Percentiles rank a stretch among this genome's conserved stretches.
phyloP scores from a whole-genome alignment of 805 yeast species.

The Metahyphopichia silvanorum region DNA sequence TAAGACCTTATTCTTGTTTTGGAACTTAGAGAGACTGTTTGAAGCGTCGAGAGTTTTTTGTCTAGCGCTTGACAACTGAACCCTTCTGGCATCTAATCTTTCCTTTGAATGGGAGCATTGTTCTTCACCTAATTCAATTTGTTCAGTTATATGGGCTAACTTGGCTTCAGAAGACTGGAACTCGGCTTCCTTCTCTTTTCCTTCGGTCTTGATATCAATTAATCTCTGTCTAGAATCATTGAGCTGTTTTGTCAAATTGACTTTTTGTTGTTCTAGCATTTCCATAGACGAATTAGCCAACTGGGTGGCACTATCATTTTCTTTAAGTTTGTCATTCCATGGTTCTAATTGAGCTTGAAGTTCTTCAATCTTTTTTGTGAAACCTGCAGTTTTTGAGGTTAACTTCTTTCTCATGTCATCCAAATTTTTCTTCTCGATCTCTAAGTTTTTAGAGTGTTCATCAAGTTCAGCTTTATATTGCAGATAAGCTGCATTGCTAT shows the following conservation, averaged over 20 bases:
- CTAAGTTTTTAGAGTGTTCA: conserved; percentile 43
- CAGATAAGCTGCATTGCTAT: conserved; percentile 41
- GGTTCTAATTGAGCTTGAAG: conserved; percentile 74
- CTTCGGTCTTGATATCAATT: conserved; percentile 43
- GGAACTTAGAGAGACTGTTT: conserved; percentile 50
- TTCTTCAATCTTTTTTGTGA: conserved; percentile 61
- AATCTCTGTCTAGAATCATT: conserved; percentile 43
- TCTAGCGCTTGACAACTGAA: conserved; percentile 49
- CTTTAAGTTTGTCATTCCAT: conserved; percentile 67
- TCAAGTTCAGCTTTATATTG: conserved; percentile 44
- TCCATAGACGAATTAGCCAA: conserved; percentile 66
- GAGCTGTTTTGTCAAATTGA: conserved; percentile 42
- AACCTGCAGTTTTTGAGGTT: conserved; percentile 68
- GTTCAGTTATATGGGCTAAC: conserved; percentile 46
- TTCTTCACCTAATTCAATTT: conserved; percentile 54
- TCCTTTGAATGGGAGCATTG: conserved; percentile 50
- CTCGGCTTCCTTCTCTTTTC: conserved; percentile 47
- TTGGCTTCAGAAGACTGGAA: conserved; percentile 46
- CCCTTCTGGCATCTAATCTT: conserved; percentile 52
- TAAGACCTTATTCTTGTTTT: conserved; percentile 73
- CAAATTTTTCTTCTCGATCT: conserved; percentile 52
- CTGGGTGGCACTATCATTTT: conserved; percentile 60
- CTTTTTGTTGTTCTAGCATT: conserved; percentile 48
- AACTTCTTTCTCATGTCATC: conserved; percentile 63
- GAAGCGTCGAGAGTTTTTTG: conserved; percentile 68